phyloP scores from a whole-genome alignment of 163 green algal species.

The Scenedesmus sp. region DNA sequence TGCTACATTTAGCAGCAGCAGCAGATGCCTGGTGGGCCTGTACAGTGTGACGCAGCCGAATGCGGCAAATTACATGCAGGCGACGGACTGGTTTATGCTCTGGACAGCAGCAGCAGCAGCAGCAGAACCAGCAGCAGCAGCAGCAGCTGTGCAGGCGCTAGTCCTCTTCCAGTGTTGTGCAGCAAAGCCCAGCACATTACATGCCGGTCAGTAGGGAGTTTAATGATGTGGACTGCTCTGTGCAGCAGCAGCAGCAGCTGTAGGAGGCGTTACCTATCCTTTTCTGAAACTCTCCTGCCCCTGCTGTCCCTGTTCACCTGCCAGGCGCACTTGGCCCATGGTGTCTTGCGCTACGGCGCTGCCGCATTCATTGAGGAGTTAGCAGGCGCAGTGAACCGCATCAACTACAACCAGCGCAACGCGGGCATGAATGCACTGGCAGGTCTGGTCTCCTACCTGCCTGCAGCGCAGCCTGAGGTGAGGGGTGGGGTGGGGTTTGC shows the following conservation, averaged over 20 bases:
- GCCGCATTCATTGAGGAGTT: slow-evolving; percentile 31
- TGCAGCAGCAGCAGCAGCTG: background rate
- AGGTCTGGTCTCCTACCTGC: slow-evolving; percentile 47
- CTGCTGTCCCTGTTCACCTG: too few species aligned
- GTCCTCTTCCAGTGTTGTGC: too few species aligned
- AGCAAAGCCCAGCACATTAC: too few species aligned
- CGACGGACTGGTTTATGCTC: too few species aligned
- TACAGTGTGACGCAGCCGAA: background rate
- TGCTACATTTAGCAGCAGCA: background rate
- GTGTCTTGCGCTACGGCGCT: slow-evolving; percentile 11
- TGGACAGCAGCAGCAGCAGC: too few species aligned
- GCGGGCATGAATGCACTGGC: slow-evolving; percentile 33
- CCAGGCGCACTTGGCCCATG: background rate
- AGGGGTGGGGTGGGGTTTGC: too few species aligned
- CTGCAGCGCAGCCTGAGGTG: slow-evolving; percentile 36
- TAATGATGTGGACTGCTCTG: background rate
- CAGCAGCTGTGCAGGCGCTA: background rate
- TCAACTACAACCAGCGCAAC: slow-evolving; percentile 53
- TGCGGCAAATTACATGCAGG: too few species aligned
- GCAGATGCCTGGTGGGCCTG: background rate
- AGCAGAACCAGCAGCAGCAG: too few species aligned
- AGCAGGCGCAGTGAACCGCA: slow-evolving; percentile 37
- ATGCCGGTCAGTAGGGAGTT: background rate
- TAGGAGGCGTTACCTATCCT: too few species aligned
- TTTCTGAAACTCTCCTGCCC: background rate